phyloP scores from a whole-genome alignment of 2,329 filamentous ascomycete species.

The Fusarium temperatum region DNA sequence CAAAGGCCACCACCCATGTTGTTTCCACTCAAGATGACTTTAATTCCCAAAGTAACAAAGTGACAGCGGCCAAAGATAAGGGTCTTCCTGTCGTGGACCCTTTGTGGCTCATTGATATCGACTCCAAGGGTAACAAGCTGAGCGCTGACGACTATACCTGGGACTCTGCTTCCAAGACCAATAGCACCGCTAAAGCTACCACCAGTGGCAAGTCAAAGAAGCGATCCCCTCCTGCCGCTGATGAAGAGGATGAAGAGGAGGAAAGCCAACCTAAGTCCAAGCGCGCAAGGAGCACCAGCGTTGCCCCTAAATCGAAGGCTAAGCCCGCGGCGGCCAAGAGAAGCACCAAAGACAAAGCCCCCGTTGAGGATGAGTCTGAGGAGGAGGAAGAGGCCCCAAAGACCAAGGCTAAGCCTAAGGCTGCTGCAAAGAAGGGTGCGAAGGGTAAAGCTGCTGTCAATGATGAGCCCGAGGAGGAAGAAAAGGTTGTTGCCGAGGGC shows the following conservation, averaged over 20 bases:
- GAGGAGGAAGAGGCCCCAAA: constrained; percentile 25
- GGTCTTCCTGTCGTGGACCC: constrained; percentile 65
- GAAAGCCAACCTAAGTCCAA: constrained; percentile 44
- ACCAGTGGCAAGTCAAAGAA: constrained; percentile 39
- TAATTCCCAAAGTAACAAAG: constrained; percentile 60
- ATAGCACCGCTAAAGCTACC: constrained; percentile 31
- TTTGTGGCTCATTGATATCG: constrained; percentile 70
- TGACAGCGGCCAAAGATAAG: constrained; percentile 56
- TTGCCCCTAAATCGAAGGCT: not conserved
- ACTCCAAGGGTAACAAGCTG: constrained; percentile 43
- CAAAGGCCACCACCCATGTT: constrained; percentile 63
- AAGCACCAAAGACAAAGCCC: constrained; percentile 33
- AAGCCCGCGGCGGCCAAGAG: constrained; percentile 30
- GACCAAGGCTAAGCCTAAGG: constrained; percentile 36
- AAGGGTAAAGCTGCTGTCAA: constrained; percentile 36
- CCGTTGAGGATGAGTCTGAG: constrained; percentile 41
- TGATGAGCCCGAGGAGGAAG: constrained; percentile 41
- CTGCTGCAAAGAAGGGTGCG: constrained; percentile 36
- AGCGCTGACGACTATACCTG: constrained; percentile 41
- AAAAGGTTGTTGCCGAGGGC: constrained; percentile 51
- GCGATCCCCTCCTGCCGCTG: constrained; percentile 35
- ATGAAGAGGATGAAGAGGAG: constrained; percentile 42
- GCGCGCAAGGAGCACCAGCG: constrained; percentile 27
- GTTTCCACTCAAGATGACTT: constrained; percentile 64
- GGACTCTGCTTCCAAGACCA: constrained; percentile 41